Evolutionary conservation across 192 early-diverging fungal genomes (phyloP), one percentile per base, ranked within the genome.

Genomic region (Rhizophagus prolifer): DNA sequence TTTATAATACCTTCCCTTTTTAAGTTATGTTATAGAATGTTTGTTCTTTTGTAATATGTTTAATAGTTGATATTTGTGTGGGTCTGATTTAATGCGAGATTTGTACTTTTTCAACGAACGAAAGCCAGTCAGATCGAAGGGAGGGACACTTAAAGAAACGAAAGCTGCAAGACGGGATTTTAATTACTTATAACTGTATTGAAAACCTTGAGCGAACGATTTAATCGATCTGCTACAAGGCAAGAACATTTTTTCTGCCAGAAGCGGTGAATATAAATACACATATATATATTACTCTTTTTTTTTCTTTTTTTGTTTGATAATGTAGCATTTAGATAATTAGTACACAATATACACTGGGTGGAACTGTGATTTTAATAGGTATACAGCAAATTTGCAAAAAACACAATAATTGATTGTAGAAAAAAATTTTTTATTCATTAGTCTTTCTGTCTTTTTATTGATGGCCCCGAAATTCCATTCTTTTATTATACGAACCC

Each of bases 1-100:
- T 64, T 30, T 64, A n/a, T n/a, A 30, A 26, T 64, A 16, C 62
- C 30, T 30, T 64, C 62, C 62, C 26, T 64, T 64, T n/a, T 30
- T 64, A 16, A 16, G 25, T 64, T 30, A 28, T 64, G 62, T 26
- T 31, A 64, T 64, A 64, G 62, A 64, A 64, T 64, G 62, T 64
- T 64, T 54, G 50, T 21, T 54, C 19, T 54, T 54, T 54, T 54
- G 50, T 54, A 54, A 54, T 54, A 54, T 54, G 50, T 54, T 54
- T 54, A 54, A 54, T 54, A 21, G 19, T 54, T 54, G 50, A 54
- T 1, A 54, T 54, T 54, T 21, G 19, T 54, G 50, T 54, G 50
- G 50, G 50, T 54, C 19, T 54, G 47, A 12, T 54, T 54, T 54
- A 54, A 54, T 54, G 16, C 47, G 47, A 54, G 47, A 54, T 54